These are phyloP conservation scores for Mortierella sp. DNA, from an alignment of 371 early-diverging fungal species.

Conservation along the genomic window DNA sequence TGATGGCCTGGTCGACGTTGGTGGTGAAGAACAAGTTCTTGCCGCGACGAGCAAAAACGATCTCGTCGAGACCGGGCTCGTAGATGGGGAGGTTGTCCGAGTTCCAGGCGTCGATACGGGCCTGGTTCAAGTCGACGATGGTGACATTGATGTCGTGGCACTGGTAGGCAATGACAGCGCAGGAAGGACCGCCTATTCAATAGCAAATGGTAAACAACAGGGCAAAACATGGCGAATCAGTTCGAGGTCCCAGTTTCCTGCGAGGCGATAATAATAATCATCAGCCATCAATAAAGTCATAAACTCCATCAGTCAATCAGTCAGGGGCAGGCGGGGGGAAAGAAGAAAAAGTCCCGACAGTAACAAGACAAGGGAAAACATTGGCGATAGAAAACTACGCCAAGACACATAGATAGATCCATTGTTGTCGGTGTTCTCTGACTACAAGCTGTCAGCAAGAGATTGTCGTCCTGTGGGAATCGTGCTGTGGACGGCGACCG, in stretches of 20 bases:
- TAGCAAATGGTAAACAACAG: neutral
- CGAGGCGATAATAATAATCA: neutral
- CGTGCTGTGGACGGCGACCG: too few species aligned
- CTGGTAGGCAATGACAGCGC: constrained; percentile 73
- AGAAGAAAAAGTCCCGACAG: neutral
- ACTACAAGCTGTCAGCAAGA: neutral
- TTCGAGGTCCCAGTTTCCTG: neutral
- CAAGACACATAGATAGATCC: neutral
- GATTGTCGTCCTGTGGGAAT: neutral
- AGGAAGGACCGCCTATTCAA: constrained; percentile 85
- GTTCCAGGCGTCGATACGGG: constrained; percentile 92
- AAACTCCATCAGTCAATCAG: neutral
- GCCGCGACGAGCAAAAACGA: constrained; percentile 80
- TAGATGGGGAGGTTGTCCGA: constrained; percentile 89
- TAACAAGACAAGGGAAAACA: neutral
- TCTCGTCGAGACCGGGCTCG: constrained; percentile 91
- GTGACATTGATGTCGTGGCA: constrained; percentile 93
- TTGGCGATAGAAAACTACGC: neutral
- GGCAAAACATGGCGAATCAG: constrained; percentile 1
- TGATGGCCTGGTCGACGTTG: constrained; percentile 75
- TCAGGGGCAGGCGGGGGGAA: neutral
- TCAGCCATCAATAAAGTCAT: neutral
- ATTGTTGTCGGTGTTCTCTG: neutral
- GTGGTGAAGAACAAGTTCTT: constrained; percentile 91
- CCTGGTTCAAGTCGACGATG: constrained; percentile 84